Conservation (phyloP, 208 protist genomes). For the Entamoeba histolytica region DNA sequence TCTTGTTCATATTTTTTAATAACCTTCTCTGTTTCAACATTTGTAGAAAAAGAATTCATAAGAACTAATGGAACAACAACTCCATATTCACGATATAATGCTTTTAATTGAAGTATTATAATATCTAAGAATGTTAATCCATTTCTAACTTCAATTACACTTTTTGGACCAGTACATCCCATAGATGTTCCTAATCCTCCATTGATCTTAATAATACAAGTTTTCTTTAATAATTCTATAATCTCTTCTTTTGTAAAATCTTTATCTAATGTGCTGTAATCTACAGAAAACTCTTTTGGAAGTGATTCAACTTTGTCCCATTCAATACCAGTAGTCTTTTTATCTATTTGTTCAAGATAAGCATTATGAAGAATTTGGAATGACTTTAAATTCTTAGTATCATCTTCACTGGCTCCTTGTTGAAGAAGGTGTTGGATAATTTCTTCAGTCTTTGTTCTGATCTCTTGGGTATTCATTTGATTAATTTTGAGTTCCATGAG, state of each 20-base stretch:
- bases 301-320: not conserved
- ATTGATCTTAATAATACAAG: conserved; percentile 29
- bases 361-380: not conserved
- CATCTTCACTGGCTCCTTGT: not conserved
- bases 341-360: not conserved
- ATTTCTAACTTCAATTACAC: conserved; percentile 62
- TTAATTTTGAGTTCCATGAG: no score
- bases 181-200: conserved; percentile 59
- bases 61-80: conserved; percentile 68
- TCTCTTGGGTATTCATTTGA: not conserved
- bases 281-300: not conserved
- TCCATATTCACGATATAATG: conserved; percentile 57
- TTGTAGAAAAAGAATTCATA: conserved; percentile 94
- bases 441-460: not conserved
- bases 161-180: conserved; percentile 60
- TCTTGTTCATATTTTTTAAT: not conserved
- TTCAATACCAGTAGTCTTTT: not conserved
- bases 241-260: not conserved
- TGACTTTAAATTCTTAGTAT: not conserved
- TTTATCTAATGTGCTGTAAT: not conserved
- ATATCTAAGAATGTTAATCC: conserved; percentile 86
- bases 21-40: conserved; percentile 5
- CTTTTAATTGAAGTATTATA: conserved; percentile 62
- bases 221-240: not conserved
- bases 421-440: not conserved